Conservation (phyloP, 768 basidiomycete species). For the Xerocomus potaroensis region DNA sequence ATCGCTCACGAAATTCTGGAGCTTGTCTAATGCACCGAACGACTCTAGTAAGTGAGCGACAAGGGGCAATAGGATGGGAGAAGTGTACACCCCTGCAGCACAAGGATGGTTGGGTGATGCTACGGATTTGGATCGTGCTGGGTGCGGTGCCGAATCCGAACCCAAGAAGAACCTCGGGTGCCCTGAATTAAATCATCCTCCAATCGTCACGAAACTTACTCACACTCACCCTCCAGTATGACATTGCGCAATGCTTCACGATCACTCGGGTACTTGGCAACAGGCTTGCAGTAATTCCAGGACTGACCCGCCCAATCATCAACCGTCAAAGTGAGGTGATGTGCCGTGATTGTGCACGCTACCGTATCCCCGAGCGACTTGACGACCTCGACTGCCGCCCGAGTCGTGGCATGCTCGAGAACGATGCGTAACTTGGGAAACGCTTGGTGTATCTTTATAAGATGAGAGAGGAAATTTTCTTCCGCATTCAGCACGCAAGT, state of each 20-base stretch:
- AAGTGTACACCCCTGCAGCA: conserved; percentile 96
- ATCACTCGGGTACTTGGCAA: conserved; percentile 95
- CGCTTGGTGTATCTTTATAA: conserved; percentile 69
- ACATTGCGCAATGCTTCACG: conserved; percentile 76
- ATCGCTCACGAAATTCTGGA: conserved; percentile 74
- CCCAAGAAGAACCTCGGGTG: conserved; percentile 97
- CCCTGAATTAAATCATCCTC: conserved; percentile 38
- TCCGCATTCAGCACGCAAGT: conserved; percentile 94
- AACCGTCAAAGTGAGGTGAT: conserved; percentile 90
- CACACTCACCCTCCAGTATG: conserved; percentile 59
- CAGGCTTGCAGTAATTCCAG: conserved; percentile 96
- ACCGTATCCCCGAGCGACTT: conserved; percentile 76
- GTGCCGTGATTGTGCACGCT: conserved; percentile 95
- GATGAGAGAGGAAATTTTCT: conserved; percentile 80
- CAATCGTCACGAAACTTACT: not conserved
- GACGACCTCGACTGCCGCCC: conserved; percentile 85
- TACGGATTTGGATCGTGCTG: conserved; percentile 60
- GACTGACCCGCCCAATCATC: conserved; percentile 97
- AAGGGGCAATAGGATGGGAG: conserved; percentile 85
- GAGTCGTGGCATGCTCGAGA: conserved; percentile 93
- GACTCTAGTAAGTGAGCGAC: conserved; percentile 85
- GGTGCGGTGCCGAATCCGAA: conserved; percentile 95
- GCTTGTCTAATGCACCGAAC: conserved; percentile 77
- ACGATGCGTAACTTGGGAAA: conserved; percentile 94
- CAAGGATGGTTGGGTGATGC: conserved; percentile 70